A percentile compares a stretch with the other conserved stretches of the same genome.
These are phyloP conservation scores for Dunaliella primolecta DNA, from an alignment of 139 green algal genomes.

Conservation along the genomic window DNA sequence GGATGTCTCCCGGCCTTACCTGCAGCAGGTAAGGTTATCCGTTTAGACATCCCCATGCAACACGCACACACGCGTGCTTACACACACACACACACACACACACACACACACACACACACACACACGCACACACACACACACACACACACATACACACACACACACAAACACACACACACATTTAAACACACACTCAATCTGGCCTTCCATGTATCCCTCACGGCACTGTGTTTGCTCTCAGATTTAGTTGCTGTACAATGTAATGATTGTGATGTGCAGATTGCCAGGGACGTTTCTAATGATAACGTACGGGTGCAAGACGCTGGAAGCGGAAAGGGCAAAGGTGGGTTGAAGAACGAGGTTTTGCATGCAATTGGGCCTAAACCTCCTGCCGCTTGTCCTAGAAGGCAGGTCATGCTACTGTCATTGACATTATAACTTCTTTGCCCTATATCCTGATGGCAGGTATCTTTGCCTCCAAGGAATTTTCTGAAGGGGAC, in stretches of 20 bases:
- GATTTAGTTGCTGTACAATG: no score
- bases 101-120: neutral
- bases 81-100: neutral
- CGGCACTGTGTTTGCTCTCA: no score
- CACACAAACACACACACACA: neutral
- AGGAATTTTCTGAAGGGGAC: constrained; percentile 1
- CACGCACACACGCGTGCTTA: neutral
- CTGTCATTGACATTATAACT: neutral
- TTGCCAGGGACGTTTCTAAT: no score
- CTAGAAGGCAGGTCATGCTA: neutral
- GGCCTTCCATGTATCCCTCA: no score
- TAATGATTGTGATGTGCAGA: no score
- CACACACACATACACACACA: neutral
- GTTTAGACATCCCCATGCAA: neutral
- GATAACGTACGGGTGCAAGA: no score
- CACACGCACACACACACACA: neutral
- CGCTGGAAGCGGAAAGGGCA: neutral
- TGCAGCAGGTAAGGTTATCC: neutral
- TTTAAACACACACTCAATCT: neutral
- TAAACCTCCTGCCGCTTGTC: neutral
- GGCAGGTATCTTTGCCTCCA: neutral
- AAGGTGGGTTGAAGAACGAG: no score
- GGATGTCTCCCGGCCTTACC: neutral
- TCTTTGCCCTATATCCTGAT: neutral
- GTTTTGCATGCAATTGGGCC: no score